A percentile compares a stretch with the other conserved stretches of the same genome.
Evolutionary conservation across 768 basidiomycete genomes (phyloP).

Genomic region (Cyclocybe aegerita): DNA sequence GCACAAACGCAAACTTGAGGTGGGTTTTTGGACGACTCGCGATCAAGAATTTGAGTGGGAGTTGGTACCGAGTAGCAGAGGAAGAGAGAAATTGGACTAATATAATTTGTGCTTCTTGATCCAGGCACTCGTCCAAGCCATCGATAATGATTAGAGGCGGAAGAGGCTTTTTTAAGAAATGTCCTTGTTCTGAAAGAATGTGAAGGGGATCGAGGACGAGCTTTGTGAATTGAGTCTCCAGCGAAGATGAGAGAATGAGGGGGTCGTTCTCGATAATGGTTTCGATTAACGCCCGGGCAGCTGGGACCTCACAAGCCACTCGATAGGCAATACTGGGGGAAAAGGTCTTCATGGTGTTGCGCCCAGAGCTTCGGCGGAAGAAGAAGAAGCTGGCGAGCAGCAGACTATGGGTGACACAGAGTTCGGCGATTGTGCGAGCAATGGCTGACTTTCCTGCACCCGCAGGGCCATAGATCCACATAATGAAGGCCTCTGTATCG

Average conservation of each 20-base stretch:
- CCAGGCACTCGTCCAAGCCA: conserved; percentile 12
- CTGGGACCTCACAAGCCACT: background rate
- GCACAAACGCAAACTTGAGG: conserved; percentile 5
- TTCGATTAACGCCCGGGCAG: background rate
- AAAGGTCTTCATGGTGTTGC: background rate
- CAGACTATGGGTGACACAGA: background rate
- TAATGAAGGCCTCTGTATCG: background rate
- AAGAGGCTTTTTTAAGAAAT: background rate
- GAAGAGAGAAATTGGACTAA: conserved; percentile 1
- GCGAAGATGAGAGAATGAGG: conserved; percentile 1
- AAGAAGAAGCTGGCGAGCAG: conserved; percentile 10
- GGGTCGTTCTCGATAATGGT: conserved; percentile 1
- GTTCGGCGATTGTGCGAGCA: conserved; percentile 9
- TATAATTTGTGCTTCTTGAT: background rate
- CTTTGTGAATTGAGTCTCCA: background rate
- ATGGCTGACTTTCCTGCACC: conserved; percentile 17
- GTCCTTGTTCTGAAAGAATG: background rate
- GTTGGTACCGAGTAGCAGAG: background rate
- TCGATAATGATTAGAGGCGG: conserved; percentile 7
- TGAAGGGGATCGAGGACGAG: background rate
- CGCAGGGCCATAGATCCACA: conserved; percentile 10
- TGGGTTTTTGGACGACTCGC: conserved; percentile 12
- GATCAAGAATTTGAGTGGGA: conserved; percentile 9
- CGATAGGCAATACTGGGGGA: conserved; percentile 5
- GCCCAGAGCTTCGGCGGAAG: background rate